Base-by-base conservation (phyloP, 768 basidiomycete species). In the Lactifluus echinatus region DNA sequence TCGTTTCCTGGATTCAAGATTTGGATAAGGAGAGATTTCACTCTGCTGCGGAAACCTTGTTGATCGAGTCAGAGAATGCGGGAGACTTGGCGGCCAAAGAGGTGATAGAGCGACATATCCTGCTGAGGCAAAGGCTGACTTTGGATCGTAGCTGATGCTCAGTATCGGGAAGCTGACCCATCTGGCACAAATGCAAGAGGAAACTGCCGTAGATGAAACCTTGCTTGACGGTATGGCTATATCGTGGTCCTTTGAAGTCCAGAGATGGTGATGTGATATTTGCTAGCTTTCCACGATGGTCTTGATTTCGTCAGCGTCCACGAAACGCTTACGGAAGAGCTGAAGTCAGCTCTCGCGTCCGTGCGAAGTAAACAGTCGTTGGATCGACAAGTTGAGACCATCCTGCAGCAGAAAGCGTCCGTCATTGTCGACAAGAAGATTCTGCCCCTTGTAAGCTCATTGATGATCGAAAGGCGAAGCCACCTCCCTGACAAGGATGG, bases 301-400 rank as follows among this genome's bases (percentile, higher is more conserved):
- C 78, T 97, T 48, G 91, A 98, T 70, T 84, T 94, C 59, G 78
- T 96, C 63, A 85, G 84, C 55, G 85, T 95, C 2, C 93, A 95
- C 63, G 81, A 87, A 63, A 75, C 75, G 3, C 71, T 98, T 2
- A 60, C 82, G 6, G 73, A 79, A 4, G 79, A 87, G 42, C 83
- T 94, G 68, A 80, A 74, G 61, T 67, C 73, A 26, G 75, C 71
- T 12, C 72, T 80, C 29, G 71, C 67, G 33, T 70, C 71, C 29
- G 69, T 78, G 42, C 83, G 82, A n/a, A 75, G 77, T 40, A 76
- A 76, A 53, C 85, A 83, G 54, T 79, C 83, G 8, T 66, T 87
- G 10, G 89, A 91, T 39, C 75, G 72, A 50, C 86, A 89, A 65
- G 75, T 87, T 40, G 85, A 87, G 26, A 75, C 73, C 11, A 81